Percentiles rank a stretch among this genome's conserved stretches.
Conservation (phyloP, 1,139 yeast genomes). For the Suhomyces coccinellae region DNA sequence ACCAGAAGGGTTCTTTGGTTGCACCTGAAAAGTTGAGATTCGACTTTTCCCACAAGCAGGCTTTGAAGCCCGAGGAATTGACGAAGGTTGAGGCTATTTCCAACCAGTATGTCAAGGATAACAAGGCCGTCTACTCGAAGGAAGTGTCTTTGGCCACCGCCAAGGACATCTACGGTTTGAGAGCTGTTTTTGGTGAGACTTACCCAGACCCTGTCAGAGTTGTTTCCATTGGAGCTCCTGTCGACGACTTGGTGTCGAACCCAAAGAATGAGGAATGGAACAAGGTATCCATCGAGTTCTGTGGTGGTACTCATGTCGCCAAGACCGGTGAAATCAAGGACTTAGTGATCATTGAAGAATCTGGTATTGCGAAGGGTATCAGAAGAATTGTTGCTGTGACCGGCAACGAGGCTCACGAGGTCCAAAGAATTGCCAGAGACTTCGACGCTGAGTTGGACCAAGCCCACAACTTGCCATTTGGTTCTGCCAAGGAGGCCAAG, state of each 20-base stretch:
- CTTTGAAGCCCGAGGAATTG: slow-evolving; percentile 68
- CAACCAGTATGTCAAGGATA: slow-evolving; percentile 68
- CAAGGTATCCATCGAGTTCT: slow-evolving; percentile 82
- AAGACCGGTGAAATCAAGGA: slow-evolving; percentile 93
- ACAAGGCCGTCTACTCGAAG: slow-evolving; percentile 73
- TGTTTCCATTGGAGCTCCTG: slow-evolving; percentile 90
- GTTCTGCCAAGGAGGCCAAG: slow-evolving; percentile 71
- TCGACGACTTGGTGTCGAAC: slow-evolving; percentile 71
- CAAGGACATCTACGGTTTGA: slow-evolving; percentile 72
- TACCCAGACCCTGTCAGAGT: slow-evolving; percentile 99
- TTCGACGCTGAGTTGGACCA: slow-evolving; percentile 61
- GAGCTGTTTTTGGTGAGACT: slow-evolving; percentile 98
- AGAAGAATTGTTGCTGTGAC: slow-evolving; percentile 98
- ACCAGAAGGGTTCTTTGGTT: slow-evolving; percentile 96
- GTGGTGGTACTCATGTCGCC: slow-evolving; percentile 98
- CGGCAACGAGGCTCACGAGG: slow-evolving; percentile 86
- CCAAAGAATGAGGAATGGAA: slow-evolving; percentile 77
- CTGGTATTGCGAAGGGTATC: slow-evolving; percentile 98
- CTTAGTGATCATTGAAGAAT: slow-evolving; percentile 85
- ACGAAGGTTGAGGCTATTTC: slow-evolving; percentile 72
- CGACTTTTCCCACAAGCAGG: slow-evolving; percentile 92
- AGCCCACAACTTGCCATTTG: slow-evolving; percentile 60
- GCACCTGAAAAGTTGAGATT: slow-evolving; percentile 94
- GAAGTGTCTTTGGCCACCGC: slow-evolving; percentile 79
- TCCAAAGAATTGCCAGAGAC: slow-evolving; percentile 77